phyloP scores from a whole-genome alignment of 495 filamentous ascomycete genomes.

The Astrocystis sublimbata region DNA sequence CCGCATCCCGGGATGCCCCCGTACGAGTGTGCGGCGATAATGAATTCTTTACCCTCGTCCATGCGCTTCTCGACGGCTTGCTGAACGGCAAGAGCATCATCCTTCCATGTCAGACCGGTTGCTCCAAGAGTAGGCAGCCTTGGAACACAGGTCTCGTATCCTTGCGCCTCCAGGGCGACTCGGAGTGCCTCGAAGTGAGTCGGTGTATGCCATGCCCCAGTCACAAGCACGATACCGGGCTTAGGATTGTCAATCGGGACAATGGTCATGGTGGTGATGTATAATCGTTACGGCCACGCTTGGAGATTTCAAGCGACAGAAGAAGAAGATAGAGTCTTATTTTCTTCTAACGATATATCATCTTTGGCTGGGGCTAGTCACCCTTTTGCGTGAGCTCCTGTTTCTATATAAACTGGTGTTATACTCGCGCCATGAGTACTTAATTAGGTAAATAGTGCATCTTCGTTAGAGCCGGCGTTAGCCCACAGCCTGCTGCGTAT shows the following conservation, averaged over 20 bases:
- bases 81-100: slow-evolving; percentile 26
- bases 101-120: slow-evolving; percentile 21
- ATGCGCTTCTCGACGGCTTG: slow-evolving; percentile 25
- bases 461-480: neutral
- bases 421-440: neutral
- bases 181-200: slow-evolving; percentile 17
- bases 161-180: slow-evolving; percentile 15
- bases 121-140: slow-evolving; percentile 5
- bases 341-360: neutral
- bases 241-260: neutral
- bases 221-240: slow-evolving; percentile 15
- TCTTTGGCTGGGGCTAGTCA: neutral
- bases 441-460: too few relatives aligned
- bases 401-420: too few relatives aligned
- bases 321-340: neutral
- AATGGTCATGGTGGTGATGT: neutral
- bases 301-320: neutral
- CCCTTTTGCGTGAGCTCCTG: neutral
- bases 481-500: neutral
- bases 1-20: slow-evolving; percentile 27
- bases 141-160: slow-evolving; percentile 19
- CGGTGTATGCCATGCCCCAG: slow-evolving; percentile 16
- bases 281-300: too few relatives aligned
- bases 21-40: slow-evolving; percentile 32
- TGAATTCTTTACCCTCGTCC: slow-evolving; percentile 31